Evolutionary conservation across 225 moss, liverwort and hornwort species (phyloP).

Genomic region (Polytrichum formosum): DNA sequence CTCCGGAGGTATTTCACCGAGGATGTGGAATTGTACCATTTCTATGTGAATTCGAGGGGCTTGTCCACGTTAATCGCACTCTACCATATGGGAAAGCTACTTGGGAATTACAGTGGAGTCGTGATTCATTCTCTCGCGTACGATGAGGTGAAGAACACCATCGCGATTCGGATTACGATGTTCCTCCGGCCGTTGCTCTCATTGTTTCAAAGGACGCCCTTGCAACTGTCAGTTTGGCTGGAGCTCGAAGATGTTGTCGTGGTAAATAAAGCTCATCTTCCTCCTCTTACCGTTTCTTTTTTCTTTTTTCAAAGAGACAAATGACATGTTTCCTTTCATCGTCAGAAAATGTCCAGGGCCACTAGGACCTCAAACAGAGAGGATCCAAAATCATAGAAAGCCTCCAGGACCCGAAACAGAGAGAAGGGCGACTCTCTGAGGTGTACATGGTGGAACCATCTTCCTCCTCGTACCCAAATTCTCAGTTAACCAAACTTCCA

Average conservation of each 20-base stretch:
- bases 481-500: no score
- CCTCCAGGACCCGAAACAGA: no score
- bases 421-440: no score
- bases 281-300: not conserved
- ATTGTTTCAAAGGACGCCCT: constrained; percentile 34
- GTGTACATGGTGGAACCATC: no score
- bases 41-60: constrained; percentile 34
- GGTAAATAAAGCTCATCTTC: constrained; percentile 9
- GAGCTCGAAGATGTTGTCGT: constrained; percentile 50
- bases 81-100: constrained; percentile 37
- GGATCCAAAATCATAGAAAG: no score
- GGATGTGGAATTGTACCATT: constrained; percentile 53
- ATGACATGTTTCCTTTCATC: no score
- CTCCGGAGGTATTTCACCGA: constrained; percentile 35
- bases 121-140: constrained; percentile 43
- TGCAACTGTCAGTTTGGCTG: constrained; percentile 36
- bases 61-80: constrained; percentile 21
- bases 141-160: constrained; percentile 21
- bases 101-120: constrained; percentile 64
- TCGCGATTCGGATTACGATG: constrained; percentile 51
- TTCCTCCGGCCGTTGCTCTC: constrained; percentile 48
- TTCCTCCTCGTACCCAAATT: no score
- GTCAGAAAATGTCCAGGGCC: no score
- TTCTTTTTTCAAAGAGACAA: not conserved
- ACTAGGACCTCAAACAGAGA: no score